Percentiles rank a stretch among this genome's conserved stretches.
Conservation (phyloP, 345 rosid species). For the Brassica rapa region DNA sequence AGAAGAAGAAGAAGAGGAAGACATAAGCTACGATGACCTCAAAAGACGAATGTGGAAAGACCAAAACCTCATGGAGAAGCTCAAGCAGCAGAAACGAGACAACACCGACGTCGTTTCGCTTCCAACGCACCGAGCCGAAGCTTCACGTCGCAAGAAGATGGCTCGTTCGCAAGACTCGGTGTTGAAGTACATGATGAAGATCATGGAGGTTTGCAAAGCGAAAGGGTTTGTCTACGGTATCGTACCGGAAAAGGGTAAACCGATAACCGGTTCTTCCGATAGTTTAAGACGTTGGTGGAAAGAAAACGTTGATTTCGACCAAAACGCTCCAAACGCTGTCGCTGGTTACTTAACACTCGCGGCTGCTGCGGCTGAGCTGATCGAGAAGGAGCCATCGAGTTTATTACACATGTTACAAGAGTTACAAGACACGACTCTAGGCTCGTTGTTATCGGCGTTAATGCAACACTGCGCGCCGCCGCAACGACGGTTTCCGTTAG, state of each 20-base stretch:
- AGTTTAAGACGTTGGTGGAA: slow-evolving; percentile 75
- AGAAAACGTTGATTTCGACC: slow-evolving; percentile 52
- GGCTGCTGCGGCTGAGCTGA: slow-evolving; percentile 23
- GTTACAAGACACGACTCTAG: slow-evolving; percentile 64
- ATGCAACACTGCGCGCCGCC: slow-evolving; percentile 68
- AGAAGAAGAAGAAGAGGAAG: slow-evolving; percentile 40
- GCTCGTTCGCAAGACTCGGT: slow-evolving; percentile 62
- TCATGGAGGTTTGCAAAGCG: slow-evolving; percentile 68
- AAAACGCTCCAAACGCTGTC: slow-evolving; percentile 47
- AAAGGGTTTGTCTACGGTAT: slow-evolving; percentile 72
- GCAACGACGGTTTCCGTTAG: slow-evolving; percentile 60
- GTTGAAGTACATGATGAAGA: slow-evolving; percentile 72
- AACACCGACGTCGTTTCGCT: slow-evolving; percentile 25
- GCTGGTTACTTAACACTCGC: slow-evolving; percentile 40
- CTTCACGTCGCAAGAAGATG: slow-evolving; percentile 42
- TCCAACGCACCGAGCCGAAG: slow-evolving; percentile 46
- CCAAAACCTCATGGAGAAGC: slow-evolving; percentile 48
- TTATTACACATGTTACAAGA: slow-evolving; percentile 52
- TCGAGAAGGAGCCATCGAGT: slow-evolving; percentile 29
- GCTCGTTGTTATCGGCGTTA: slow-evolving; percentile 64
- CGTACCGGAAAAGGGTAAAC: slow-evolving; percentile 66
- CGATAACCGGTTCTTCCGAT: slow-evolving; percentile 65
- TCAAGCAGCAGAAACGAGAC: slow-evolving; percentile 34
- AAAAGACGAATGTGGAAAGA: slow-evolving; percentile 72
- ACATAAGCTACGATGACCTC: slow-evolving; percentile 55